Evolutionary conservation across 192 early-diverging fungal species (phyloP).

Genomic region (Umbelopsis ramanniana): DNA sequence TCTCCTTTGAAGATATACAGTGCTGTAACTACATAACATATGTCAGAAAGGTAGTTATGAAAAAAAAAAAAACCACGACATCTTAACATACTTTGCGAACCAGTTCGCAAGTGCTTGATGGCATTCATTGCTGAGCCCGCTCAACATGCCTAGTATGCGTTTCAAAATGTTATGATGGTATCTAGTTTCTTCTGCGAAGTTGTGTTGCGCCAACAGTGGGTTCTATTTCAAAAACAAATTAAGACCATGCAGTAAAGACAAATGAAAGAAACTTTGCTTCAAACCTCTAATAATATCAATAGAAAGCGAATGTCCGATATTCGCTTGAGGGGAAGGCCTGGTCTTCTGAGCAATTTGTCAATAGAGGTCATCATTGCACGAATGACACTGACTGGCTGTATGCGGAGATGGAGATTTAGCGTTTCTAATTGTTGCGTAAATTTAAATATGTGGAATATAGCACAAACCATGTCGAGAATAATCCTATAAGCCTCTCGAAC

Average conservation of each 20-base stretch:
- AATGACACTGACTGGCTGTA: slow-evolving; percentile 61
- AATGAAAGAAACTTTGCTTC: not conserved
- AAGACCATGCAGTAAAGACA: not conserved
- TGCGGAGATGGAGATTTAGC: slow-evolving; percentile 2
- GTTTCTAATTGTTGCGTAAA: not conserved
- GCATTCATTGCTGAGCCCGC: slow-evolving; percentile 81
- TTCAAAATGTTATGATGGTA: slow-evolving; percentile 88
- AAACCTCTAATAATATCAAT: slow-evolving; percentile 83
- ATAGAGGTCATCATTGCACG: slow-evolving; percentile 76
- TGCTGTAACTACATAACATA: not conserved
- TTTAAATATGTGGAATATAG: too few relatives aligned
- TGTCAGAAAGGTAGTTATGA: not conserved
- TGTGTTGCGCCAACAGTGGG: slow-evolving; percentile 78
- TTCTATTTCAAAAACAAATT: slow-evolving; percentile 55
- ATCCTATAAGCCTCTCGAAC: slow-evolving; percentile 67
- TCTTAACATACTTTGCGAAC: slow-evolving; percentile 64
- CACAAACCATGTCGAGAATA: slow-evolving; percentile 57
- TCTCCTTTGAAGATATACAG: slow-evolving; percentile 58
- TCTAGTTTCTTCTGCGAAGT: slow-evolving; percentile 73
- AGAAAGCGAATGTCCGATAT: slow-evolving; percentile 79
- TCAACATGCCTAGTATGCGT: slow-evolving; percentile 79
- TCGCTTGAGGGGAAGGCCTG: slow-evolving; percentile 43
- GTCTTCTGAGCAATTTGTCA: slow-evolving; percentile 73
- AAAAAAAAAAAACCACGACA: not conserved
- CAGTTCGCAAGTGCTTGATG: slow-evolving; percentile 88